phyloP scores from a whole-genome alignment of 768 basidiomycete genomes.

The Mycena haematopus region DNA sequence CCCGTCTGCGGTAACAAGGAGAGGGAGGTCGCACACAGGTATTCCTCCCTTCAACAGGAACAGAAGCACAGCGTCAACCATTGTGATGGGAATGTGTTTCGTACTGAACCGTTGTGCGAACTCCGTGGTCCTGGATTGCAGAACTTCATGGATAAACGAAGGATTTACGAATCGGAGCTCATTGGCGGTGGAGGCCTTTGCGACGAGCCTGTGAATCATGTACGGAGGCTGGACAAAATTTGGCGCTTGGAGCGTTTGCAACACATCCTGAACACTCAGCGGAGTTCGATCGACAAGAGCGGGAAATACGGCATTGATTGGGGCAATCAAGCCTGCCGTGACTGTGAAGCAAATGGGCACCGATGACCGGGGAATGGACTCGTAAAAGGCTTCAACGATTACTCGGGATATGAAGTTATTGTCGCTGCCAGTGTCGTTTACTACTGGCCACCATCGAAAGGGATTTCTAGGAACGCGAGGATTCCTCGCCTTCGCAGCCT shows the following conservation, averaged over 20 bases:
- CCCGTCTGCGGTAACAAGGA: constrained; percentile 19
- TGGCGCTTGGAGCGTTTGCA: constrained; percentile 10
- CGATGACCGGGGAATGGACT: constrained; percentile 8
- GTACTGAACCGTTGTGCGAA: constrained; percentile 1
- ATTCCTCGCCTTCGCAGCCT: neutral
- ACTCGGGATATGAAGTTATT: constrained; percentile 25
- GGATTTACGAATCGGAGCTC: constrained; percentile 22
- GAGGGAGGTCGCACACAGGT: constrained; percentile 17
- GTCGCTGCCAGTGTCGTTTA: neutral
- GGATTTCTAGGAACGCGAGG: neutral
- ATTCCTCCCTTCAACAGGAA: constrained; percentile 18
- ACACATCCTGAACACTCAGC: neutral
- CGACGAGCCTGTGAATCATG: neutral
- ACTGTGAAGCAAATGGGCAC: constrained; percentile 23
- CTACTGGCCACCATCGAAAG: constrained; percentile 28
- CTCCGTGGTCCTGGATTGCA: neutral
- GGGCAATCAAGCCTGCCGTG: constrained; percentile 17
- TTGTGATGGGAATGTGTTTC: neutral
- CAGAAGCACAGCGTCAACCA: constrained; percentile 6
- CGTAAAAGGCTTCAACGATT: constrained; percentile 28
- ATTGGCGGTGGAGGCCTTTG: neutral
- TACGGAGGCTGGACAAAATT: constrained; percentile 15
- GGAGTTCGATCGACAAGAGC: constrained; percentile 4
- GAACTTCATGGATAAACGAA: constrained; percentile 5
- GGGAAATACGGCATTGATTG: constrained; percentile 25